Evolutionary conservation across 331 rosid genomes (phyloP).

Genomic region (Quercus lobata): DNA sequence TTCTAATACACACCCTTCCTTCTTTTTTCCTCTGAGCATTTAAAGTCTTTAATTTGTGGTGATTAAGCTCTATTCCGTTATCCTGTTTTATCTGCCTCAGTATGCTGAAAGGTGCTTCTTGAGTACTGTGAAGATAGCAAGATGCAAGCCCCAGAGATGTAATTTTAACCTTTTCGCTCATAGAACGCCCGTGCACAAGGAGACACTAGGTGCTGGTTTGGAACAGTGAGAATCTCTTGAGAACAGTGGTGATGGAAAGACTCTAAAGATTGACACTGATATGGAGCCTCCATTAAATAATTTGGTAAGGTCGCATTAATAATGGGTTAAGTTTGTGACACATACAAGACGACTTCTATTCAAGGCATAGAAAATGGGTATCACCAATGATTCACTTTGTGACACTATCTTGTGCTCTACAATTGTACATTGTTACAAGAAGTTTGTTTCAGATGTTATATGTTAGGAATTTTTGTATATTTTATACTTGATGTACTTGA

Average conservation of each 20-base stretch:
- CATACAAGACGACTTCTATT: too few relatives aligned
- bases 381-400: too few relatives aligned
- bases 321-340: neutral
- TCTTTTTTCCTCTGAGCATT: neutral
- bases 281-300: neutral
- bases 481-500: neutral
- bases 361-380: too few relatives aligned
- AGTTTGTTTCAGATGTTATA: too few relatives aligned
- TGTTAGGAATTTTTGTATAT: neutral
- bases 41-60: neutral
- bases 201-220: slow-evolving; percentile 53
- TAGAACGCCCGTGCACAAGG: slow-evolving; percentile 50
- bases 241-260: slow-evolving; percentile 69
- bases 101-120: slow-evolving; percentile 33
- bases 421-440: too few relatives aligned
- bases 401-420: too few relatives aligned
- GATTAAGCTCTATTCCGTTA: slow-evolving; percentile 1
- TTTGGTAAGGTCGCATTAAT: neutral
- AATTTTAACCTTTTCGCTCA: slow-evolving; percentile 27
- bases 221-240: slow-evolving; percentile 43
- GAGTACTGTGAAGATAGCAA: slow-evolving; percentile 59
- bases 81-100: slow-evolving; percentile 24
- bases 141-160: slow-evolving; percentile 43
- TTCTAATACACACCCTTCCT: neutral
- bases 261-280: slow-evolving; percentile 13